Percentiles rank a stretch among this genome's conserved stretches.
These are phyloP conservation scores for Allantophomopsis cytisporea DNA, from an alignment of 2,329 filamentous ascomycete genomes.

Conservation along the genomic window DNA sequence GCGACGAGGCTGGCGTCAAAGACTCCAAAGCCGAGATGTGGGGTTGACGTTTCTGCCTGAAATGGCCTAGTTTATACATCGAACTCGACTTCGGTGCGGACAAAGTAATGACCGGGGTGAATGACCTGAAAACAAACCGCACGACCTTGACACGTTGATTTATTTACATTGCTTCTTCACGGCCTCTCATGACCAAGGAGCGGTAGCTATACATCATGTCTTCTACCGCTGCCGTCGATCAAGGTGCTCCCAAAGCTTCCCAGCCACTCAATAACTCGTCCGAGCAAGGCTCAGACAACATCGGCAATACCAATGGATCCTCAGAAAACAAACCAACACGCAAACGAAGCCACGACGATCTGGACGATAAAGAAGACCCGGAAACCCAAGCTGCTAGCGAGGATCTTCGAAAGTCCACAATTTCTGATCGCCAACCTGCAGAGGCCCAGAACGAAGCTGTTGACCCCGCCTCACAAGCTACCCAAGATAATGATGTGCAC, in stretches of 20 bases:
- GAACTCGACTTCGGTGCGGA: no score
- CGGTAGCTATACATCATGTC: neutral
- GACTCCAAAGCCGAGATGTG: no score
- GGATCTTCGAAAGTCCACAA: conserved; percentile 49
- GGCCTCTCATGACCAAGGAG: neutral
- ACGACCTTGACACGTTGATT: no score
- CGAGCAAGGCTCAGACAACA: neutral
- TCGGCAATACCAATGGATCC: neutral
- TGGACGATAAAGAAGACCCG: conserved; percentile 33
- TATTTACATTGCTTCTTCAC: no score
- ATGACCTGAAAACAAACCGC: no score
- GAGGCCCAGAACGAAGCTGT: conserved; percentile 13
- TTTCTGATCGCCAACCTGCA: conserved; percentile 33
- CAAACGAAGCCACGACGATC: conserved; percentile 4
- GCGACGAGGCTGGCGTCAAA: no score
- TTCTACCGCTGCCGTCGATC: neutral
- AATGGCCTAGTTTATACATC: no score
- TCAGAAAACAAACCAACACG: conserved; percentile 1
- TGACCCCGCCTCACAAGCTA: conserved; percentile 12
- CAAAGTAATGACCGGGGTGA: no score
- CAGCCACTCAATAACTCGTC: no score
- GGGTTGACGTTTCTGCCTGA: no score
- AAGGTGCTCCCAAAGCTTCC: neutral
- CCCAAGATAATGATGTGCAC: conserved; percentile 15
- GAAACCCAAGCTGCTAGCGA: conserved; percentile 50